A percentile compares a stretch with the other conserved stretches of the same genome.
phyloP scores from a whole-genome alignment of 2,329 filamentous ascomycete genomes.

The Helotiales sp. region DNA sequence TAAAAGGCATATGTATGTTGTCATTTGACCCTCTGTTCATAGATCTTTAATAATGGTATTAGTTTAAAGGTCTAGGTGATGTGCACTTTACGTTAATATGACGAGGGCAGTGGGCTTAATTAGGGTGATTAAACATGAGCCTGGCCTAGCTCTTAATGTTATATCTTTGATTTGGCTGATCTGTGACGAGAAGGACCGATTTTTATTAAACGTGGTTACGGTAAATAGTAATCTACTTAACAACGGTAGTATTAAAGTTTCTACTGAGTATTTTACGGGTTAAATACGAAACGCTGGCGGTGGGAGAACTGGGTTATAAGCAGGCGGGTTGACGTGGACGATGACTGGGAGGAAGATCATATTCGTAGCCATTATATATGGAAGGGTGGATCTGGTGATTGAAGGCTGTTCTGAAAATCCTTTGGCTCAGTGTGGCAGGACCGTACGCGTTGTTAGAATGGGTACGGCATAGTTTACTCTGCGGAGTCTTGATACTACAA shows the following conservation, averaged over 20 bases:
- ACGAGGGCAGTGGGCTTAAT: too few relatives aligned
- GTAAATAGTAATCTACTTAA: constrained; percentile 28
- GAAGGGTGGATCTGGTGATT: background rate
- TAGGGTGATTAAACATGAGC: too few relatives aligned
- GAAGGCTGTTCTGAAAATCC: background rate
- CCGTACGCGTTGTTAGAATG: background rate
- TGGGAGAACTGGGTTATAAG: constrained; percentile 27
- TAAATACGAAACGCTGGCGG: constrained; percentile 29
- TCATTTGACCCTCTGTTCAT: too few relatives aligned
- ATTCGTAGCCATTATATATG: background rate
- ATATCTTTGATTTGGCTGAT: too few relatives aligned
- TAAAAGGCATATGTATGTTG: too few relatives aligned
- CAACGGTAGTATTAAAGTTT: constrained; percentile 30
- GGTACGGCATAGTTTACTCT: background rate
- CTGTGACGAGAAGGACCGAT: constrained; percentile 29
- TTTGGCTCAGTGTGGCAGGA: background rate
- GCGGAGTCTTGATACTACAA: background rate
- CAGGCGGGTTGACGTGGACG: constrained; percentile 25
- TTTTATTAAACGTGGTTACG: constrained; percentile 22
- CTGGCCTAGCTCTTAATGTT: too few relatives aligned
- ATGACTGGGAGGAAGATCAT: constrained; percentile 21
- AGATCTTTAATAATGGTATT: too few relatives aligned
- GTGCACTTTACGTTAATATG: too few relatives aligned
- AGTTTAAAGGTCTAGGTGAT: too few relatives aligned
- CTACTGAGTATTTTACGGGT: constrained; percentile 24